Conservation (phyloP, 2,329 filamentous ascomycete species). For the Colletotrichum filicis region DNA sequence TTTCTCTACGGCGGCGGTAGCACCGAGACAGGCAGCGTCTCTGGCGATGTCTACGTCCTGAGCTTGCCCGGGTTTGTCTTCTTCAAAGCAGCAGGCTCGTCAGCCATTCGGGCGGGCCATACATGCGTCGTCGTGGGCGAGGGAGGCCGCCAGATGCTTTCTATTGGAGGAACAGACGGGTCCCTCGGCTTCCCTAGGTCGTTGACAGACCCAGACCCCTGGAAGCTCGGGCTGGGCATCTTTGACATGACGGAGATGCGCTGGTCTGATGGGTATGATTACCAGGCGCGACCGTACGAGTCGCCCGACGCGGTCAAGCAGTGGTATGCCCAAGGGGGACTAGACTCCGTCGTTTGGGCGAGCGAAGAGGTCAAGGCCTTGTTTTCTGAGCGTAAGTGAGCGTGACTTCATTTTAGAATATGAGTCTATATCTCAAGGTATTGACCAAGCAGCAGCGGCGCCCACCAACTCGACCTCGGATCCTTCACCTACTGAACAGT, state of each 20-base stretch:
- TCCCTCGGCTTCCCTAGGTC: slow-evolving; percentile 37
- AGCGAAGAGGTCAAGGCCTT: slow-evolving; percentile 39
- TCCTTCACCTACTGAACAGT: no score
- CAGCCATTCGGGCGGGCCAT: slow-evolving; percentile 43
- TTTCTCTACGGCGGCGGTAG: slow-evolving; percentile 50
- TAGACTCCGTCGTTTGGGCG: slow-evolving; percentile 42
- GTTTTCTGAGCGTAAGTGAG: slow-evolving; percentile 31
- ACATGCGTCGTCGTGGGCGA: slow-evolving; percentile 45
- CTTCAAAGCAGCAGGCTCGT: slow-evolving; percentile 41
- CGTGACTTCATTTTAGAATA: neutral
- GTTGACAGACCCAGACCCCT: slow-evolving; percentile 44
- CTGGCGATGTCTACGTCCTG: slow-evolving; percentile 47
- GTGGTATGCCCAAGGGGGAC: slow-evolving; percentile 46
- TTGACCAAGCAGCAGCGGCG: no score
- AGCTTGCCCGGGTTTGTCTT: slow-evolving; percentile 51
- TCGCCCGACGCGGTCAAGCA: slow-evolving; percentile 43
- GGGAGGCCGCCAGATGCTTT: slow-evolving; percentile 52
- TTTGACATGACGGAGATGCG: slow-evolving; percentile 51
- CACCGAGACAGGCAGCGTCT: slow-evolving; percentile 36
- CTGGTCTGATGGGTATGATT: slow-evolving; percentile 48
- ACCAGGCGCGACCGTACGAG: slow-evolving; percentile 47
- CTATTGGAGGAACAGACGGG: slow-evolving; percentile 48
- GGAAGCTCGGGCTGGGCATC: slow-evolving; percentile 49
- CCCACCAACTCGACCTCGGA: no score
- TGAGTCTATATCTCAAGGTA: no score